phyloP scores from a whole-genome alignment of 345 rosid species.

The Odontarrhena argentea region DNA sequence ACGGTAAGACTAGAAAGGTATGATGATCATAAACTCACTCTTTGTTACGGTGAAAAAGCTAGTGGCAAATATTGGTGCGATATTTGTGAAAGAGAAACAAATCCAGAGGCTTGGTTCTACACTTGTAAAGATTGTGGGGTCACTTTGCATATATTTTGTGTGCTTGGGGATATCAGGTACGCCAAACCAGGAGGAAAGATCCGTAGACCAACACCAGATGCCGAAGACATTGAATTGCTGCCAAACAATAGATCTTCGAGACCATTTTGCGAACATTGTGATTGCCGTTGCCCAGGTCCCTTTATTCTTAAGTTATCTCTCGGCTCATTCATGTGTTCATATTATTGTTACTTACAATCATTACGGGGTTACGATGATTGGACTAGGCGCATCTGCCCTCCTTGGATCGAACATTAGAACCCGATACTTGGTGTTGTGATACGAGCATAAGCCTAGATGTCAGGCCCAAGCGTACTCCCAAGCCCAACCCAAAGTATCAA shows the following conservation, averaged over 20 bases:
- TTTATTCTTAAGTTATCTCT: background rate
- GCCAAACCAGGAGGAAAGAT: conserved; percentile 1
- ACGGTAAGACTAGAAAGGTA: background rate
- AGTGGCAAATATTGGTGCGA: conserved; percentile 17
- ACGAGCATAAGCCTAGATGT: no score
- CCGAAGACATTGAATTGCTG: background rate
- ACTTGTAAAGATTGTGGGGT: conserved; percentile 1
- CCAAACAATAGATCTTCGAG: background rate
- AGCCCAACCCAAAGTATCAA: no score
- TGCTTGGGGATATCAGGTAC: conserved; percentile 14
- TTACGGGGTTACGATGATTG: no score
- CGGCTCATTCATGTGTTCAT: no score
- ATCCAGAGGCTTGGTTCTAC: conserved; percentile 22
- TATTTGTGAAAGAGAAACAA: conserved; percentile 12
- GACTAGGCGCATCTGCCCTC: no score
- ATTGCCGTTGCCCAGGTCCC: background rate
- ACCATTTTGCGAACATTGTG: background rate
- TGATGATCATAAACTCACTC: conserved; percentile 16
- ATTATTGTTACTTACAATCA: no score
- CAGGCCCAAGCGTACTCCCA: no score
- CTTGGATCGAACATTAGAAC: no score
- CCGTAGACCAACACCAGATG: background rate
- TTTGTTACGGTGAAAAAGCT: conserved; percentile 18
- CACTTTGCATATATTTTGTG: conserved; percentile 12
- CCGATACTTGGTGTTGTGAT: no score